Conservation (phyloP, 2,329 filamentous ascomycete species). For the Cladophialophora carrionii region DNA sequence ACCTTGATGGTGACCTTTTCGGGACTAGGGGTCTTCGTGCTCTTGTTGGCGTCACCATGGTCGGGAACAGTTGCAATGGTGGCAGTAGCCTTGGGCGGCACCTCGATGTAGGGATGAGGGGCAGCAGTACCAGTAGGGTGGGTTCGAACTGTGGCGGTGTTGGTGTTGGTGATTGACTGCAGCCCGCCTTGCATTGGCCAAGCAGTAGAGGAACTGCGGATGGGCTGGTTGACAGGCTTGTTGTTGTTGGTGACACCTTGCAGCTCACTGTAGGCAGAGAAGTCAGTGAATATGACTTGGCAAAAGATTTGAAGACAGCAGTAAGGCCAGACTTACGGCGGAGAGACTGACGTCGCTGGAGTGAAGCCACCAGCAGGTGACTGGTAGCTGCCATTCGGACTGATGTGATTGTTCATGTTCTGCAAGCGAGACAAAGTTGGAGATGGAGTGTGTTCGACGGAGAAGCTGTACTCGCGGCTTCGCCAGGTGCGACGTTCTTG, state of each 20-base stretch:
- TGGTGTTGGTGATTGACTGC: conserved; percentile 47
- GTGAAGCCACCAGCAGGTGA: conserved; percentile 53
- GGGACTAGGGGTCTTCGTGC: conserved; percentile 47
- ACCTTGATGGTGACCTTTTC: conserved; percentile 46
- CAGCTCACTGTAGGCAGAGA: conserved; percentile 41
- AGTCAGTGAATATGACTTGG: conserved; percentile 39
- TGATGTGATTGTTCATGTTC: conserved; percentile 47
- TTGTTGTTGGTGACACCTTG: conserved; percentile 44
- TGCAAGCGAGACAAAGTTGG: conserved; percentile 49
- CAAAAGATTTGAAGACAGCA: conserved; percentile 5
- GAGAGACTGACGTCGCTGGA: conserved; percentile 54
- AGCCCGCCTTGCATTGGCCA: conserved; percentile 47
- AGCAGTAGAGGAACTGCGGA: conserved; percentile 37
- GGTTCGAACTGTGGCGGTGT: conserved; percentile 42
- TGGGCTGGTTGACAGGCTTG: conserved; percentile 44
- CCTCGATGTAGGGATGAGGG: conserved; percentile 39
- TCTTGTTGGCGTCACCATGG: conserved; percentile 38
- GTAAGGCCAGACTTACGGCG: conserved; percentile 47
- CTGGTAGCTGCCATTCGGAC: conserved; percentile 49
- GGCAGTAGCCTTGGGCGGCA: conserved; percentile 45
- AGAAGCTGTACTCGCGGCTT: conserved; percentile 85
- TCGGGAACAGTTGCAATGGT: conserved; percentile 41
- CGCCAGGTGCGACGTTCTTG: conserved; percentile 94
- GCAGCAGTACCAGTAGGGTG: conserved; percentile 37
- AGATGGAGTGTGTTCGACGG: conserved; percentile 54